Conservation (phyloP, 805 yeast genomes). For the Tanozyma kutaoensis region DNA sequence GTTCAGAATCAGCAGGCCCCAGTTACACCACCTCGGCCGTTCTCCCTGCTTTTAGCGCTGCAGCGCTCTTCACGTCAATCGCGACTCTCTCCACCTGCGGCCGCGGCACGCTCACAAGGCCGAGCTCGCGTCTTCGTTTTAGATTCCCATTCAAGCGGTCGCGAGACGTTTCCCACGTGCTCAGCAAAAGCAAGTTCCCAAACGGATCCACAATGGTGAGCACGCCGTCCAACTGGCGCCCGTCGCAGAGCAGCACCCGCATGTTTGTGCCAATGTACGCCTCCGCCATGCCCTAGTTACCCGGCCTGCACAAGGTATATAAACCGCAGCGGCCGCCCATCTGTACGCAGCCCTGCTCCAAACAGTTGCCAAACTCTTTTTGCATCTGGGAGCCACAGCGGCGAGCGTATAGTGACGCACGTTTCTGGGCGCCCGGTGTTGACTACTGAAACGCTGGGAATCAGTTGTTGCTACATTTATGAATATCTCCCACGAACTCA, state of each 20-base stretch:
- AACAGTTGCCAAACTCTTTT: too few species aligned
- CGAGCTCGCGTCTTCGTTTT: slow-evolving; percentile 12
- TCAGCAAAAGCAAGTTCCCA: slow-evolving; percentile 25
- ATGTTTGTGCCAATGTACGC: slow-evolving; percentile 18
- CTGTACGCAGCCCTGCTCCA: too few species aligned
- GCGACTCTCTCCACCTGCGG: slow-evolving; percentile 6
- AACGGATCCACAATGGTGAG: slow-evolving; percentile 29
- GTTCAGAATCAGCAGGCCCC: too few species aligned
- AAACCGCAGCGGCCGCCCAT: too few species aligned
- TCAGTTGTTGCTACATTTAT: slow-evolving; percentile 10
- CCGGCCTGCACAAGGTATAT: too few species aligned
- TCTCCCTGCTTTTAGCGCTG: too few species aligned
- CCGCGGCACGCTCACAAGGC: slow-evolving; percentile 14
- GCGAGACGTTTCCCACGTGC: slow-evolving; percentile 17
- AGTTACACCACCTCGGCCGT: too few species aligned
- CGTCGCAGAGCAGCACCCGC: slow-evolving; percentile 14
- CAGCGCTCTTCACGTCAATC: too few species aligned
- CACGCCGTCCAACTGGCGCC: slow-evolving; percentile 21
- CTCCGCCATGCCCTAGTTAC: too few species aligned
- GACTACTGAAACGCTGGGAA: slow-evolving; percentile 11
- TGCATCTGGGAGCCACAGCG: too few species aligned
- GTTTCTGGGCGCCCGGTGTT: slow-evolving; percentile 14
- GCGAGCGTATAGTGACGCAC: slow-evolving; percentile 9
- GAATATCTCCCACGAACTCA: not conserved
- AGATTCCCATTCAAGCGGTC: slow-evolving; percentile 11